Conservation (phyloP, 2,329 filamentous ascomycete species). For the Plenodomus lindquistii region DNA sequence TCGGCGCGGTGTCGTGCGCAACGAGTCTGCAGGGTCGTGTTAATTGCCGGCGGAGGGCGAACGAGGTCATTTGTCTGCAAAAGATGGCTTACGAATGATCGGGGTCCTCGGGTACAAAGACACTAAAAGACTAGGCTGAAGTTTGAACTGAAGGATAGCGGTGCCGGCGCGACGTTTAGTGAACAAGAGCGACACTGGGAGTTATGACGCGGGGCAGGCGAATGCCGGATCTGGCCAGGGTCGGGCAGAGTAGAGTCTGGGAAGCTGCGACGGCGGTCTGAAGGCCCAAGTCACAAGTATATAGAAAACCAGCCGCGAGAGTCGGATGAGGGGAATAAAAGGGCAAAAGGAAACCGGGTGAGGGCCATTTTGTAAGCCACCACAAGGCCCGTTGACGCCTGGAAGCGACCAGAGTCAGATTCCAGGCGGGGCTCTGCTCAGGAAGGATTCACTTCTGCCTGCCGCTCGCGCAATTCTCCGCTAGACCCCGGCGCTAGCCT, state of each 20-base stretch:
- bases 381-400: neutral
- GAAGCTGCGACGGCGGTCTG: neutral
- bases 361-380: neutral
- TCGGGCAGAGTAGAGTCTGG: neutral
- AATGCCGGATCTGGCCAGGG: constrained; percentile 10
- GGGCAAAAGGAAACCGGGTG: neutral
- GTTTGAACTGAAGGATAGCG: constrained; percentile 17
- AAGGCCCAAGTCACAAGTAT: neutral
- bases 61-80: constrained; percentile 15
- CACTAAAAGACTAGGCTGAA: constrained; percentile 12
- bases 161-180: constrained; percentile 7
- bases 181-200: neutral
- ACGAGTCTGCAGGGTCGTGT: constrained; percentile 13
- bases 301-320: neutral
- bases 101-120: constrained; percentile 15
- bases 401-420: neutral
- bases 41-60: constrained; percentile 17
- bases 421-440: neutral
- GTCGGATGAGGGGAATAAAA: neutral
- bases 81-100: constrained; percentile 18
- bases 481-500: neutral
- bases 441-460: too few species aligned
- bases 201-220: constrained; percentile 21
- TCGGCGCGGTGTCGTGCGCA: constrained; percentile 4
- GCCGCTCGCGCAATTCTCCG: neutral